These are phyloP conservation scores for Thinopyrum obtusiflorum DNA, from an alignment of 202 grass and related monocot genomes.

Conservation along the genomic window DNA sequence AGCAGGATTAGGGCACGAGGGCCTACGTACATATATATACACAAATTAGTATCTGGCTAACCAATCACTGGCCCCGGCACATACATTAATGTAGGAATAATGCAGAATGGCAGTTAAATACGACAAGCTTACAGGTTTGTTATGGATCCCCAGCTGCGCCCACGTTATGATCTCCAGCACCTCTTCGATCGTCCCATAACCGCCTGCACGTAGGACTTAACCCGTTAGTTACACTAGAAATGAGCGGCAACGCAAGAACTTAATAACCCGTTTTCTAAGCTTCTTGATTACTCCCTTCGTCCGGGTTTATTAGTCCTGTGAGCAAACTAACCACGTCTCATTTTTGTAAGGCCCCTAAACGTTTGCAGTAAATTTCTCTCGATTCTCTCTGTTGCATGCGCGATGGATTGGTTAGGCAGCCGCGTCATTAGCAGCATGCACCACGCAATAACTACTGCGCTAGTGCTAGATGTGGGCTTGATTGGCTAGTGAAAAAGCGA, in stretches of 20 bases:
- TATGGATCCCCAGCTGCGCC: constrained; percentile 95
- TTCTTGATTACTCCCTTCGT: not conserved
- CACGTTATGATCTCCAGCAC: constrained; percentile 95
- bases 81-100: not conserved
- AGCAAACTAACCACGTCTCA: too few relatives aligned
- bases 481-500: too few relatives aligned
- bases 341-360: too few relatives aligned
- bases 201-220: constrained; percentile 40
- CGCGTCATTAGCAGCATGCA: too few relatives aligned
- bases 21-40: not conserved
- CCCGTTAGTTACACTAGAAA: not conserved
- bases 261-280: not conserved
- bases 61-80: not conserved
- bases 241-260: not conserved
- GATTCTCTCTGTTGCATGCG: too few relatives aligned
- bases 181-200: constrained; percentile 96
- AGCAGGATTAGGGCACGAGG: not conserved
- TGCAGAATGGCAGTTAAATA: constrained; percentile 43
- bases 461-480: too few relatives aligned
- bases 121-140: constrained; percentile 76
- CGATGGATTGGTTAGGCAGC: too few relatives aligned
- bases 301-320: too few relatives aligned
- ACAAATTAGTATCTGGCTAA: not conserved
- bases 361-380: too few relatives aligned
- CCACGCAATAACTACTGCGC: too few relatives aligned